Conservation (phyloP, 1,139 yeast genomes). For the Diutina catenulata region DNA sequence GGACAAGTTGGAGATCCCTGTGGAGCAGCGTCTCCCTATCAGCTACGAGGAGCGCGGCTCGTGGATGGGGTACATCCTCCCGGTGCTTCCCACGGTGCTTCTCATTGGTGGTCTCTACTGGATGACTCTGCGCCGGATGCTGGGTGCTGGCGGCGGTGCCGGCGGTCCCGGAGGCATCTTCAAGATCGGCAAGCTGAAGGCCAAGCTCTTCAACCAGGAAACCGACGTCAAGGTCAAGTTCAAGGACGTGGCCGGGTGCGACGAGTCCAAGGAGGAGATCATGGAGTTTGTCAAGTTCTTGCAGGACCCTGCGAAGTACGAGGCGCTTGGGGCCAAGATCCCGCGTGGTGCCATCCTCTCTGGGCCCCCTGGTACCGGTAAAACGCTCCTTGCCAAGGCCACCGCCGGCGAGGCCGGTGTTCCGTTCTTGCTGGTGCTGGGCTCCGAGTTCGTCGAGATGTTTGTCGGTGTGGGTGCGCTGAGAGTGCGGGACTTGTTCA, state of each 20-base stretch:
- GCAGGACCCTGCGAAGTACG: constrained; percentile 64
- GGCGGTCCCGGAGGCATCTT: constrained; percentile 51
- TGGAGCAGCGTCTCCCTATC: constrained; percentile 70
- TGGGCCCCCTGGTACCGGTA: constrained; percentile 87
- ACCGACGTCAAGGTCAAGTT: constrained; percentile 61
- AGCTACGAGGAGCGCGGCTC: constrained; percentile 63
- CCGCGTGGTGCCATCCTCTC: constrained; percentile 78
- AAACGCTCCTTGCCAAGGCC: constrained; percentile 68
- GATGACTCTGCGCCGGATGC: constrained; percentile 48
- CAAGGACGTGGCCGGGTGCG: constrained; percentile 76
- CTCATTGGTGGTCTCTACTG: constrained; percentile 79
- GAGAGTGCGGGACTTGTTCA: constrained; percentile 70
- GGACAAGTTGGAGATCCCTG: constrained; percentile 50
- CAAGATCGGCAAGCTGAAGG: constrained; percentile 57
- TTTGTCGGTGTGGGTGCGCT: constrained; percentile 80
- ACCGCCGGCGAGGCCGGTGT: constrained; percentile 84
- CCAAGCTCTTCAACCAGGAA: constrained; percentile 60
- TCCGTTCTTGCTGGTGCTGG: constrained; percentile 72
- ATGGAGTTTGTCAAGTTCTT: constrained; percentile 77
- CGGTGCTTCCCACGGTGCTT: constrained; percentile 74
- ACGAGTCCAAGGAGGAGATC: constrained; percentile 73
- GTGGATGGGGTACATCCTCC: constrained; percentile 47
- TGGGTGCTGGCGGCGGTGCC: constrained; percentile 11
- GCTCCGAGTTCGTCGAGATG: constrained; percentile 75
- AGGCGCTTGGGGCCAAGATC: constrained; percentile 68